phyloP scores from a whole-genome alignment of 257 asterid genomes.

The Nicotiana attenuata region DNA sequence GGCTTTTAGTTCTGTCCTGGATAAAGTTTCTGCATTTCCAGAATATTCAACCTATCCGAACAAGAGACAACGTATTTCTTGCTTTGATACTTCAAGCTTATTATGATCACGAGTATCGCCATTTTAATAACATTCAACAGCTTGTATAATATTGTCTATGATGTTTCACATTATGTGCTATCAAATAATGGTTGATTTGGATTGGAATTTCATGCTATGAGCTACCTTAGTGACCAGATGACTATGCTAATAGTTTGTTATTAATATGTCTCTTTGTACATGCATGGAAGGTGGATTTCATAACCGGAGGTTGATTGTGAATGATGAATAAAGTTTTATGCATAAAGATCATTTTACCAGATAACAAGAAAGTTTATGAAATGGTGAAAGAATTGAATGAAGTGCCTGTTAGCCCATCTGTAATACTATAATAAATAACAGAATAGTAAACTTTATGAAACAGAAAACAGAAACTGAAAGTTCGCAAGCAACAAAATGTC shows the following conservation, averaged over 20 bases:
- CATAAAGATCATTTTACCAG: neutral
- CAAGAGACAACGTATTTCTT: constrained; percentile 51
- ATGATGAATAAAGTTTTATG: neutral
- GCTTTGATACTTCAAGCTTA: constrained; percentile 21
- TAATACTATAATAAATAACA: no score
- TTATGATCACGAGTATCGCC: neutral
- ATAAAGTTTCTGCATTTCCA: constrained; percentile 47
- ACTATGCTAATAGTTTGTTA: neutral
- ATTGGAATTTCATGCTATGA: neutral
- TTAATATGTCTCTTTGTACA: neutral
- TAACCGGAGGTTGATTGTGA: neutral
- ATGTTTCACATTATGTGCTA: neutral
- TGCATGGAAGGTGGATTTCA: neutral
- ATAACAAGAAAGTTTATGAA: neutral
- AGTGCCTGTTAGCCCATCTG: neutral
- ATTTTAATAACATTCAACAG: neutral
- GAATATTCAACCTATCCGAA: constrained; percentile 45
- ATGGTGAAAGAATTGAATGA: neutral
- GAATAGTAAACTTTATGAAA: no score
- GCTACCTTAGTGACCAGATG: neutral
- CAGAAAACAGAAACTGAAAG: no score
- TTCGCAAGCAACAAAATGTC: no score
- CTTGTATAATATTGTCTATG: neutral
- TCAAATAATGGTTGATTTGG: neutral
- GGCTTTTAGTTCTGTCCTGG: constrained; percentile 47